A percentile compares a stretch with the other conserved stretches of the same genome.
These are phyloP conservation scores for Parascedosporium putredinis DNA, from an alignment of 2,329 filamentous ascomycete genomes.

Conservation along the genomic window DNA sequence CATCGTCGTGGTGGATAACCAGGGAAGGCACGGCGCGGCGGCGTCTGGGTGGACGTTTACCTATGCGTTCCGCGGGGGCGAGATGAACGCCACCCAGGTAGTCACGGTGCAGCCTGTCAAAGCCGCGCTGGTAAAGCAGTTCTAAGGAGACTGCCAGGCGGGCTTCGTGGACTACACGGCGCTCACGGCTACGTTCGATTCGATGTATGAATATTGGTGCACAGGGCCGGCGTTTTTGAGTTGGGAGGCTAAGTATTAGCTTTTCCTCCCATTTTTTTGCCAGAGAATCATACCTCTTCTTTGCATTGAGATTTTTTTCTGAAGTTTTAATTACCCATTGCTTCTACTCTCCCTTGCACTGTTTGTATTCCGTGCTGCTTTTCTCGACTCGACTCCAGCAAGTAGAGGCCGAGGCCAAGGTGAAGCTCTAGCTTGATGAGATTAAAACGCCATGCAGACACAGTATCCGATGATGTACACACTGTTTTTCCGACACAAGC, in stretches of 20 bases:
- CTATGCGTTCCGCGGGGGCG: constrained; percentile 37
- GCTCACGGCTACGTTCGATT: neutral
- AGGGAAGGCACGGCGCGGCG: constrained; percentile 39
- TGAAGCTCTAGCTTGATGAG: no score
- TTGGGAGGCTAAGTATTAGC: no score
- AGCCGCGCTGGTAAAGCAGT: neutral
- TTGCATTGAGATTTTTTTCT: no score
- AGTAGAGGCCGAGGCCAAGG: no score
- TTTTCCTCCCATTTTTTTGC: no score
- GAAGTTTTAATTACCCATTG: no score
- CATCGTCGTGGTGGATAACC: constrained; percentile 37
- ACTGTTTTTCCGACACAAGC: no score
- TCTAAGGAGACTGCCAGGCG: neutral
- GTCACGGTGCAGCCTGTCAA: constrained; percentile 24
- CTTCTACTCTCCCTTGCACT: constrained; percentile 37
- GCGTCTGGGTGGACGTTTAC: constrained; percentile 45
- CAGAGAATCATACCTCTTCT: no score
- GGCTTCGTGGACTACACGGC: neutral
- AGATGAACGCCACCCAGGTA: constrained; percentile 34
- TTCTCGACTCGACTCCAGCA: no score
- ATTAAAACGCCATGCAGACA: no score
- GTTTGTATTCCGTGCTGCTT: no score
- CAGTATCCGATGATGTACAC: no score
- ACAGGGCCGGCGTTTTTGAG: neutral
- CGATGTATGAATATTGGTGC: neutral